Base-by-base conservation (phyloP, 192 early-diverging fungal genomes). In the Coemansia sp. region DNA sequence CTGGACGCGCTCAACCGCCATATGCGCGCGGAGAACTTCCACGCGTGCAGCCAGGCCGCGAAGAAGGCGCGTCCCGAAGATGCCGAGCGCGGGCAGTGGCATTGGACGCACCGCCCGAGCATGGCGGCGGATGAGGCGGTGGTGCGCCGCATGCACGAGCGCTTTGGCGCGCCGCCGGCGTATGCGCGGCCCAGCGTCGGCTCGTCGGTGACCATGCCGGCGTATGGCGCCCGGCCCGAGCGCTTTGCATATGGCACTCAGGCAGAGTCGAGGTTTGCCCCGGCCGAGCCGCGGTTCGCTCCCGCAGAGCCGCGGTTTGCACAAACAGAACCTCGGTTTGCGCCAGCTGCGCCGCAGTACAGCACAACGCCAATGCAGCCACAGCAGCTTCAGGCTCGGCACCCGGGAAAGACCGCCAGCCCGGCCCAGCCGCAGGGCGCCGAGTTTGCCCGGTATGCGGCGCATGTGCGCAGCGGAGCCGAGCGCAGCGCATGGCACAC, bases 1-100 rank as follows among this genome's bases (percentile, higher is more conserved):
- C 75, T 92, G 52, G 92, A 93, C 67, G 92, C 92, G 41, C 77
- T 93, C 27, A 88, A 87, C 66, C 83, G 90, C 1, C 91, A 93
- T 64, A 79, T 85, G 59, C 82, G 89, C 29, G 84, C 85, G 1
- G 87, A 88, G 50, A 83, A 85, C 74, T 68, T 73, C 45, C 85
- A 86, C 26, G 84, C 72, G 3, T 86, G 65, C 69, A 88, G 62
- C 66, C 80, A 62, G 84, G 85, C 74, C 49, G 85, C 78, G 43
- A 83, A 71, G 76, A 84, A 66, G 57, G 74, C 83, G 35, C 65
- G 82, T 55, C 64, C 73, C 17, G 57, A 59, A 23, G 71, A 68
- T 53, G 48, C 57, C 19, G 52, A 59, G 26, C 41, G 41, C n/a
- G 61, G 54, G 21, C 74, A 82, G 57, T 69, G 74, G 21, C 80